Evolutionary conservation across 1,284 basidiomycete genomes (phyloP).

Genomic region (Cerioporus squamosus): DNA sequence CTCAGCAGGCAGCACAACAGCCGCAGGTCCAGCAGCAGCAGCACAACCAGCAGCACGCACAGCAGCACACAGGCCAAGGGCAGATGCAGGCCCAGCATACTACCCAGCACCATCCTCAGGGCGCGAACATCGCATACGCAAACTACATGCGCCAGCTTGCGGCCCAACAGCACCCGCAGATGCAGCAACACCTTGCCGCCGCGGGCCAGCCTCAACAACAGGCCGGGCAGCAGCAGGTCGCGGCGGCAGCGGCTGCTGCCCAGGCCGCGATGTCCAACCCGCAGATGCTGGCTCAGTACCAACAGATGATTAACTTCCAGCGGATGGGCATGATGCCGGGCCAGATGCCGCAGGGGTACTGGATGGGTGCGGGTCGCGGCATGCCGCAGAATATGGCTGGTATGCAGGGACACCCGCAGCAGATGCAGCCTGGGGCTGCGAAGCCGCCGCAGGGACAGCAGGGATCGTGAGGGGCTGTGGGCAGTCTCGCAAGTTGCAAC

Average conservation of each 20-base stretch:
- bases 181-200: slow-evolving; percentile 29
- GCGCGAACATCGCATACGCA: slow-evolving; percentile 7
- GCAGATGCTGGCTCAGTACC: slow-evolving; percentile 38
- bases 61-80: slow-evolving; percentile 14
- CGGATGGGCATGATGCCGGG: slow-evolving; percentile 21
- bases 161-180: slow-evolving; percentile 23
- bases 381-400: slow-evolving; percentile 32
- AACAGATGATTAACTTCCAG: slow-evolving; percentile 28
- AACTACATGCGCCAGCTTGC: slow-evolving; percentile 30
- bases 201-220: slow-evolving; percentile 29
- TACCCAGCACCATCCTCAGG: slow-evolving; percentile 18
- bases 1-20: slow-evolving; percentile 17
- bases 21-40: slow-evolving; percentile 14
- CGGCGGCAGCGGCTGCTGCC: slow-evolving; percentile 22
- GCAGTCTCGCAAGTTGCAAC: too few relatives aligned
- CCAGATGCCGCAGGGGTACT: slow-evolving; percentile 32
- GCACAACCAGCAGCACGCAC: slow-evolving; percentile 17
- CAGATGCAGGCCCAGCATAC: slow-evolving; percentile 17
- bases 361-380: slow-evolving; percentile 34
- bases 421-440: slow-evolving; percentile 34
- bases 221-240: slow-evolving; percentile 17
- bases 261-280: slow-evolving; percentile 35
- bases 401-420: slow-evolving; percentile 36
- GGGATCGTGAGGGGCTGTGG: not conserved
- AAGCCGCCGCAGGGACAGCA: slow-evolving; percentile 43